A percentile compares a stretch with the other conserved stretches of the same genome.
Conservation (phyloP, 805 yeast genomes). For the Candida sanyiensis region DNA sequence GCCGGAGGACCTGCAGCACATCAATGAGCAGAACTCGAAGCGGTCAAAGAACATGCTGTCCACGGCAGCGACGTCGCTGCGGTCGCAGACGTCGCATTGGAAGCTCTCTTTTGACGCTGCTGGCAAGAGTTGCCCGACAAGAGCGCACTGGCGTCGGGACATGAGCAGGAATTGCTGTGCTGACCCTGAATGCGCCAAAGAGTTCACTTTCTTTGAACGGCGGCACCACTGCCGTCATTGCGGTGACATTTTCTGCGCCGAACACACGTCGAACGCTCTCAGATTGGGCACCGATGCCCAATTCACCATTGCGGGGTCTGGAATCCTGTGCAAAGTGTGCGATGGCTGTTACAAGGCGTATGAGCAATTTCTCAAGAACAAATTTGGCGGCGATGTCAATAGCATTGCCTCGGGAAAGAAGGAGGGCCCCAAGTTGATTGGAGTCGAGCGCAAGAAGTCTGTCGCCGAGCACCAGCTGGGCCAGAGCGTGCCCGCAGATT, state of each 20-base stretch:
- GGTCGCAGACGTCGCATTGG: constrained; percentile 26
- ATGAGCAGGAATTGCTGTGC: constrained; percentile 57
- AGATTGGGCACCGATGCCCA: constrained; percentile 55
- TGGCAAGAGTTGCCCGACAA: constrained; percentile 30
- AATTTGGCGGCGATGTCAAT: constrained; percentile 15
- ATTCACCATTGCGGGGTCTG: constrained; percentile 62
- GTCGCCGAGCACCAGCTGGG: constrained; percentile 28
- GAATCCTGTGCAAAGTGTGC: constrained; percentile 65
- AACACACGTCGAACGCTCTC: constrained; percentile 53
- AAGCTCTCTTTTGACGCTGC: constrained; percentile 25
- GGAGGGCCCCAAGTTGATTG: constrained; percentile 7
- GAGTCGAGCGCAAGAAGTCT: constrained; percentile 27
- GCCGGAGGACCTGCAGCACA: constrained; percentile 31
- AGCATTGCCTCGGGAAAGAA: not conserved
- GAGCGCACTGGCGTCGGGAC: constrained; percentile 74
- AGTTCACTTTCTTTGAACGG: constrained; percentile 73
- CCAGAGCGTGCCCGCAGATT: constrained; percentile 52
- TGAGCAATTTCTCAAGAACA: constrained; percentile 38
- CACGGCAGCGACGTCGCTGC: constrained; percentile 24
- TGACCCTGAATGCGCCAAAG: constrained; percentile 56
- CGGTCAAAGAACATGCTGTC: constrained; percentile 19
- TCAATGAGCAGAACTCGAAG: constrained; percentile 26
- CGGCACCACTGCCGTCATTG: constrained; percentile 83
- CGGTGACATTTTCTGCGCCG: constrained; percentile 74
- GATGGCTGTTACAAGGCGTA: constrained; percentile 60